These are phyloP conservation scores for Calonectria montana DNA, from an alignment of 2,329 filamentous ascomycete genomes.

Conservation along the genomic window DNA sequence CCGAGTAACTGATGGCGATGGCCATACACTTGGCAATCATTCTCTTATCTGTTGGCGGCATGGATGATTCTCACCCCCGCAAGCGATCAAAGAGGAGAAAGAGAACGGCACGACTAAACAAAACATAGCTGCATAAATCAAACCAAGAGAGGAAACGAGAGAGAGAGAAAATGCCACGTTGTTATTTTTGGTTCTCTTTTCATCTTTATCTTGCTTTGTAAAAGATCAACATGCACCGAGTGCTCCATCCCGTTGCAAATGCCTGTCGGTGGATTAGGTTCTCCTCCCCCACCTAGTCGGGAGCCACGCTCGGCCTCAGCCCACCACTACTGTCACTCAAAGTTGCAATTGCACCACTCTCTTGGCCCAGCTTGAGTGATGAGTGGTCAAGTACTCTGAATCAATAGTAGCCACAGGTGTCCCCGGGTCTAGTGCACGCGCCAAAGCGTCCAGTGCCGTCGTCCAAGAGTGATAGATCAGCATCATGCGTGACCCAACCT, in stretches of 20 bases:
- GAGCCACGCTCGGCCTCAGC: not conserved
- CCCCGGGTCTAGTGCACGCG: not conserved
- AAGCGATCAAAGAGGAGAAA: not conserved
- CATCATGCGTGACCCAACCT: slow-evolving; percentile 19
- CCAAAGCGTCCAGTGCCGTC: not conserved
- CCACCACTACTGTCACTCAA: not conserved
- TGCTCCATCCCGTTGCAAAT: not conserved
- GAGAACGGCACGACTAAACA: not conserved
- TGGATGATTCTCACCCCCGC: not conserved
- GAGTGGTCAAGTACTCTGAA: not conserved
- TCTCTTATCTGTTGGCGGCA: not conserved
- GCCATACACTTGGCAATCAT: not conserved
- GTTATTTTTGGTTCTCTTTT: not conserved
- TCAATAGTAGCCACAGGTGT: too few species aligned
- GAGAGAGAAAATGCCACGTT: too few species aligned
- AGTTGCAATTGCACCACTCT: not conserved
- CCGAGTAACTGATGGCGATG: not conserved
- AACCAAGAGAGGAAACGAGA: not conserved
- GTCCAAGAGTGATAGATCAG: slow-evolving; percentile 1
- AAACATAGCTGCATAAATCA: not conserved
- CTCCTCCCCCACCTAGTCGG: not conserved
- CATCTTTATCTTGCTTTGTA: not conserved
- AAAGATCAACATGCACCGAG: not conserved
- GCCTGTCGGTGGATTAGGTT: not conserved
- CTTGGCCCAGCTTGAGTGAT: not conserved